These are phyloP conservation scores for Stephanocyclus meneghinianus DNA, from an alignment of 352 stramenopile species.

Conservation along the genomic window DNA sequence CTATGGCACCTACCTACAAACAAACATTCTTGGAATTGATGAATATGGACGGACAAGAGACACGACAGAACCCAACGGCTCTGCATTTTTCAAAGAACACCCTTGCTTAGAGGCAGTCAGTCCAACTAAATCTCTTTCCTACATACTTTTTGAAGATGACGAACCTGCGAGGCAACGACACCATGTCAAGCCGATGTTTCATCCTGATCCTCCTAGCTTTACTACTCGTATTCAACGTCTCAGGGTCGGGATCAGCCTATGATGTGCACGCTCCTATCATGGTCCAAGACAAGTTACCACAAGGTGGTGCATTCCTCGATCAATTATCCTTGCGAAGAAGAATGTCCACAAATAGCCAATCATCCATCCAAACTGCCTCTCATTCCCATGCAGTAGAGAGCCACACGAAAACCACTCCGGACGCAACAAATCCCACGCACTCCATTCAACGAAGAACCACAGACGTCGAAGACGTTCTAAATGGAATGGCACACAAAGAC, in stretches of 20 bases:
- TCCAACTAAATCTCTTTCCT: no score
- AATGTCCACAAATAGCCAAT: neutral
- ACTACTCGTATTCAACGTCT: neutral
- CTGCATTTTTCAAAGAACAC: no score
- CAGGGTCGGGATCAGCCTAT: neutral
- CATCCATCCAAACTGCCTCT: no score
- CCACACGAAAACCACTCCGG: no score
- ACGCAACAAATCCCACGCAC: neutral
- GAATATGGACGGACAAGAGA: no score
- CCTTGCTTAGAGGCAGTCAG: no score
- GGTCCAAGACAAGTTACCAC: neutral
- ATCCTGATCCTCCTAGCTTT: neutral
- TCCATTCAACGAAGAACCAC: conserved; percentile 19
- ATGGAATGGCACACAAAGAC: conserved; percentile 45
- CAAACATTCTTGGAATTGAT: no score
- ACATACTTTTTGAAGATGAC: no score
- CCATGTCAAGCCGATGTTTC: no score
- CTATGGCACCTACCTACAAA: no score
- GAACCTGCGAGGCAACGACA: no score
- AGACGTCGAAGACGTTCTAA: conserved; percentile 53
- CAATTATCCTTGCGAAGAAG: neutral
- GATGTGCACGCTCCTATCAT: neutral
- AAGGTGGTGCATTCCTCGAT: neutral
- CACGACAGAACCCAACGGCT: no score
- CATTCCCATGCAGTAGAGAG: neutral